phyloP scores from a whole-genome alignment of 352 stramenopile genomes.

The Pythium diclinum region DNA sequence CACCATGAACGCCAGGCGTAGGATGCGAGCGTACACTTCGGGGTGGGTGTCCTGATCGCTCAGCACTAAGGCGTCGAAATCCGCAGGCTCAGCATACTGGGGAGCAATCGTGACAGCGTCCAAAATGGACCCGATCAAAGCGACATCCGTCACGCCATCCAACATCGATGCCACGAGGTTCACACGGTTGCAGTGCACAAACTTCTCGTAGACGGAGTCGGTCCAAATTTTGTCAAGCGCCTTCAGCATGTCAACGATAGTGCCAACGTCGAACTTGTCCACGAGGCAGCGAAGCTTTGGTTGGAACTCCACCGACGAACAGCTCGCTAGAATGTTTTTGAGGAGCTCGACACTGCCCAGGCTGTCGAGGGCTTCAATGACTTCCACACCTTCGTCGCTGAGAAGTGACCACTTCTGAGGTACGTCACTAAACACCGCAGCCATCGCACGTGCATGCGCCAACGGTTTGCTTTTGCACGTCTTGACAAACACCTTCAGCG shows the following conservation, averaged over 20 bases:
- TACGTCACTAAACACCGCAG: background rate
- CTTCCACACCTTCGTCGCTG: background rate
- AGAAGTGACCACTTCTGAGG: background rate
- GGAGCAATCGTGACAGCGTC: background rate
- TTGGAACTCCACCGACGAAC: conserved; percentile 3
- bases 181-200: background rate
- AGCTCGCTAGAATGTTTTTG: background rate
- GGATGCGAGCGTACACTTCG: conserved; percentile 3
- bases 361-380: background rate
- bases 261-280: background rate
- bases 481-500: background rate
- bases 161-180: conserved; percentile 13
- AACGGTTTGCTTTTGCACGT: background rate
- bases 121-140: background rate
- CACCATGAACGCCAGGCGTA: background rate
- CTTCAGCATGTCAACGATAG: conserved; percentile 1
- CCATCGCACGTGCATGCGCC: conserved; percentile 1
- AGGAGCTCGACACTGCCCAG: background rate
- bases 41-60: background rate
- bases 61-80: background rate
- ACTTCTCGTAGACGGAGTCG: background rate
- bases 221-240: background rate
- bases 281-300: conserved; percentile 2
- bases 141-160: conserved; percentile 6
- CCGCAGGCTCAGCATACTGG: background rate